Percentiles rank a stretch among this genome's conserved stretches.
Evolutionary conservation across 805 yeast genomes (phyloP).

Genomic region (Candida chauliodis): DNA sequence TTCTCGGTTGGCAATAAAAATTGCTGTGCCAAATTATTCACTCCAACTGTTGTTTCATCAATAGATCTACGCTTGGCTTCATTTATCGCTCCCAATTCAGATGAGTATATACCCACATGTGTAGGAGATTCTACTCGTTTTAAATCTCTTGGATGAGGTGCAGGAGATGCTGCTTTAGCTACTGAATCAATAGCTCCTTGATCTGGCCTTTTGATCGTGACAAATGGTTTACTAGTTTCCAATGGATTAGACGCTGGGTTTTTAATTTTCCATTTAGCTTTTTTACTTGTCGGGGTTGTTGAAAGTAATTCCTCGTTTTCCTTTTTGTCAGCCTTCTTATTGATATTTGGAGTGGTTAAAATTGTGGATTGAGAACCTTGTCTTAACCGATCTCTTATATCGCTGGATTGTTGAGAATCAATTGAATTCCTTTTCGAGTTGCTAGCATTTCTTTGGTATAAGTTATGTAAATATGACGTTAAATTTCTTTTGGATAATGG

Average conservation of each 20-base stretch:
- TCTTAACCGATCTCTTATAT: constrained; percentile 9
- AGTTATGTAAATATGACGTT: constrained; percentile 62
- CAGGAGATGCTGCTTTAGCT: constrained; percentile 12
- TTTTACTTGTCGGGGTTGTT: constrained; percentile 7
- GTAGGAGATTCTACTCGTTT: constrained; percentile 10
- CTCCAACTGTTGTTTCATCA: constrained; percentile 10
- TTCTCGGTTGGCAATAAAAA: constrained; percentile 22
- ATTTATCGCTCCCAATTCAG: constrained; percentile 43
- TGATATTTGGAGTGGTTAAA: constrained; percentile 8
- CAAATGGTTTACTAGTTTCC: constrained; percentile 60
- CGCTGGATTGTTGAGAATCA: constrained; percentile 20
- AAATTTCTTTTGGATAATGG: constrained; percentile 69
- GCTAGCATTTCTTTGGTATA: constrained; percentile 39
- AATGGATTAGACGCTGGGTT: constrained; percentile 71
- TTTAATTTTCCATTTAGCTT: constrained; percentile 45
- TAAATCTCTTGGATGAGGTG: constrained; percentile 16
- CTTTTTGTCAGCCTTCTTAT: neutral
- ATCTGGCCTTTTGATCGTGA: constrained; percentile 62
- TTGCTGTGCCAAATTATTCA: constrained; percentile 9
- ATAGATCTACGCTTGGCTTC: constrained; percentile 16
- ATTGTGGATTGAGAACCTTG: constrained; percentile 7
- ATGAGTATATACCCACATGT: constrained; percentile 32
- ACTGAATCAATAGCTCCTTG: constrained; percentile 16
- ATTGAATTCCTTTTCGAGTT: constrained; percentile 42
- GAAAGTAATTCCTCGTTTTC: neutral